Evolutionary conservation across 176 grass and related monocot genomes (phyloP).

Genomic region (Calamus simplicifolius): DNA sequence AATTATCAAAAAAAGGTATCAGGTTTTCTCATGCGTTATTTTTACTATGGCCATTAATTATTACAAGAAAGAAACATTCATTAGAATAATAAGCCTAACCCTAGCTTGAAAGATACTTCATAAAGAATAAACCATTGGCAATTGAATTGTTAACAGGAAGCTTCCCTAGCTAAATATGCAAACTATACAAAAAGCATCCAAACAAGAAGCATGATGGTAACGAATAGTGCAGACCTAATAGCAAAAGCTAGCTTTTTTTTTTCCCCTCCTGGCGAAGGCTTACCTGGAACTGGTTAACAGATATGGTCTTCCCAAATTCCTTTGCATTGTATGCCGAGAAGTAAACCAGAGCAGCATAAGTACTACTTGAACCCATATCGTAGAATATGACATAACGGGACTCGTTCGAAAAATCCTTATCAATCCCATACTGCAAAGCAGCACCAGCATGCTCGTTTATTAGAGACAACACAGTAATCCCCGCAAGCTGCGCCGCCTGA

Average conservation of each 20-base stretch:
- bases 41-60: too few species aligned
- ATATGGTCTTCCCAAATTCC: conserved; percentile 70
- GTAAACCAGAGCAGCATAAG: conserved; percentile 86
- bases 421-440: conserved; percentile 93
- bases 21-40: too few species aligned
- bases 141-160: too few species aligned
- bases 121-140: too few species aligned
- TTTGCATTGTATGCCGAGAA: conserved; percentile 81
- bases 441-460: conserved; percentile 95
- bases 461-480: conserved; percentile 80
- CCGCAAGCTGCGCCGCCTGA: conserved; percentile 80
- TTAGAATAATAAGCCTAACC: too few species aligned
- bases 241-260: too few species aligned
- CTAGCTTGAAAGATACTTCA: too few species aligned
- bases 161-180: too few species aligned
- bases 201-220: neutral
- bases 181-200: neutral
- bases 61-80: too few species aligned
- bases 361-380: conserved; percentile 93
- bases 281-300: conserved; percentile 93
- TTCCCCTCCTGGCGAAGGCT: neutral
- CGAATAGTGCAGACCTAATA: neutral
- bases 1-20: too few species aligned
- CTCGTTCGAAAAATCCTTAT: conserved; percentile 89
- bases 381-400: conserved; percentile 85